phyloP scores from a whole-genome alignment of 1,284 basidiomycete genomes.

The Rhodotorula sp. region DNA sequence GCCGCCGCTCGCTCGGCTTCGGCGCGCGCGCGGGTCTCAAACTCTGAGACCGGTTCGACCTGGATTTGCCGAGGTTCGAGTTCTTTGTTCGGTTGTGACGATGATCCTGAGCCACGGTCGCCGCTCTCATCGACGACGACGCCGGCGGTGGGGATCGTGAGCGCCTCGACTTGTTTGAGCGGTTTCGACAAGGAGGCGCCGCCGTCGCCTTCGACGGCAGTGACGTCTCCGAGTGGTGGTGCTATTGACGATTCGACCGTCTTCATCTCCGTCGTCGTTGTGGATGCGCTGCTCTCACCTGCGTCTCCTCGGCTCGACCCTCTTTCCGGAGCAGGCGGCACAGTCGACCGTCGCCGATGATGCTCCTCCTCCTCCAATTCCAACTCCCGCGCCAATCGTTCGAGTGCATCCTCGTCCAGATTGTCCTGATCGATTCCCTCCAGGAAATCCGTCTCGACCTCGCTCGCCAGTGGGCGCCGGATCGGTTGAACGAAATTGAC shows the following conservation, averaged over 20 bases:
- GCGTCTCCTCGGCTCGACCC: conserved; percentile 13
- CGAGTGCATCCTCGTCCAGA: conserved; percentile 23
- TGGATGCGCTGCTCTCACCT: neutral
- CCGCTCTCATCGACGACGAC: neutral
- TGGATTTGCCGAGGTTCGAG: neutral
- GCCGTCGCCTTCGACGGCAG: conserved; percentile 24
- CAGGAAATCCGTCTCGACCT: conserved; percentile 12
- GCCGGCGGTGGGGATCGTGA: conserved; percentile 1
- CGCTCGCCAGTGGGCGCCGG: conserved; percentile 26
- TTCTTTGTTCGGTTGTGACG: neutral
- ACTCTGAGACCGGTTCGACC: neutral
- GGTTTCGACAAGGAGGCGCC: conserved; percentile 28
- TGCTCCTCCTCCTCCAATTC: conserved; percentile 28
- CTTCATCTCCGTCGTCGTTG: neutral
- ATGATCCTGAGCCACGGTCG: neutral
- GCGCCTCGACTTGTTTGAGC: conserved; percentile 20
- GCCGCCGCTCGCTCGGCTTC: neutral
- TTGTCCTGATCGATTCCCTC: conserved; percentile 26
- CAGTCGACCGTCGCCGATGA: conserved; percentile 3
- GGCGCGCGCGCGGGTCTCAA: neutral
- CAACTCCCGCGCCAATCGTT: conserved; percentile 27
- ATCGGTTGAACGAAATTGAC: conserved; percentile 22
- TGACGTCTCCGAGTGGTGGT: neutral
- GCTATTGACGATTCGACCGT: neutral
- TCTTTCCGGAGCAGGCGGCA: neutral